A percentile compares a stretch with the other conserved stretches of the same genome.
These are phyloP conservation scores for Pseudogymnoascus sp. DNA, from an alignment of 2,329 filamentous ascomycete species.

Conservation along the genomic window DNA sequence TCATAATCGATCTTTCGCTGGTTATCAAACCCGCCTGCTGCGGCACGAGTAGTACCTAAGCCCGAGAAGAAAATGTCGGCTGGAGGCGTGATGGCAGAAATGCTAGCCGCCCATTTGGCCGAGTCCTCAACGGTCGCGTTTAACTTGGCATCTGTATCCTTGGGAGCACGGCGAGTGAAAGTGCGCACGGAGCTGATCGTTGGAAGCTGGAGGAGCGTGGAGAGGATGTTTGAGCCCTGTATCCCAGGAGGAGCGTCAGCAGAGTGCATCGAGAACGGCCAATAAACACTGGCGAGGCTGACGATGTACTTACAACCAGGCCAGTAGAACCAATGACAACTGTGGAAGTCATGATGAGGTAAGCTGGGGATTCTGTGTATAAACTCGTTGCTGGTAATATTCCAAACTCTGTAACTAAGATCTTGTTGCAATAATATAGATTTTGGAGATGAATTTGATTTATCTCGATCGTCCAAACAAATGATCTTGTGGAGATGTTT, in stretches of 20 bases:
- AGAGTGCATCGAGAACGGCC: not conserved
- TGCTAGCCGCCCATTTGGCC: constrained; percentile 56
- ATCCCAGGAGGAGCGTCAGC: not conserved
- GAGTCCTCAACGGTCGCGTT: constrained; percentile 61
- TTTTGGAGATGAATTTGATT: not conserved
- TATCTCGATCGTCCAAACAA: not conserved
- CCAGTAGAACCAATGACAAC: constrained; percentile 40
- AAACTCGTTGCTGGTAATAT: not conserved
- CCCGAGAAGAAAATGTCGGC: constrained; percentile 66
- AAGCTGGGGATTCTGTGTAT: not conserved
- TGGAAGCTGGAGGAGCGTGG: constrained; percentile 49
- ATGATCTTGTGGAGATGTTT: not conserved
- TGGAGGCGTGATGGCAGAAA: constrained; percentile 46
- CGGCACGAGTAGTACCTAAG: constrained; percentile 70
- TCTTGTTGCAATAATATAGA: not conserved
- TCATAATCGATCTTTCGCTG: constrained; percentile 88
- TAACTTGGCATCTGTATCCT: constrained; percentile 47
- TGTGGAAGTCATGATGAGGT: constrained; percentile 35
- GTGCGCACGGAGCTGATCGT: constrained; percentile 45
- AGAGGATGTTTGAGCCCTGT: constrained; percentile 65
- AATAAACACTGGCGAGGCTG: not conserved
- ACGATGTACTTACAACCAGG: constrained; percentile 36
- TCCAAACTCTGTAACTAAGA: not conserved
- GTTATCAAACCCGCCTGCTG: constrained; percentile 66
- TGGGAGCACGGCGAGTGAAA: constrained; percentile 59